These are phyloP conservation scores for Plasmodium gaboni DNA, from an alignment of 169 alveolate species.

Conservation along the genomic window DNA sequence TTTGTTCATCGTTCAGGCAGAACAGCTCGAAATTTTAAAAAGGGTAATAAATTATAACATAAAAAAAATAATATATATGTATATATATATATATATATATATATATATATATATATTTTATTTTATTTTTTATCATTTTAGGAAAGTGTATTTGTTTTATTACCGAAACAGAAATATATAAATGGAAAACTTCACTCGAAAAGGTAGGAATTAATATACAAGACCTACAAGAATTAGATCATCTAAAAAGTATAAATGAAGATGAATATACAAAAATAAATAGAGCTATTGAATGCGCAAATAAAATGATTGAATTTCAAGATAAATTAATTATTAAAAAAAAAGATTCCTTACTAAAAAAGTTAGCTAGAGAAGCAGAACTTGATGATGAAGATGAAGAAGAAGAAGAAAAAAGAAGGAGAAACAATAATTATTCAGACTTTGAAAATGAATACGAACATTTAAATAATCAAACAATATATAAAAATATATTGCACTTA, in stretches of 20 bases:
- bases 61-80: not conserved
- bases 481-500: constrained; percentile 21
- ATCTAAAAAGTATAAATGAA: constrained; percentile 15
- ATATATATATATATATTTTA: constrained; percentile 4
- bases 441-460: constrained; percentile 28
- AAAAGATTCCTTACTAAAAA: constrained; percentile 11
- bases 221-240: constrained; percentile 35
- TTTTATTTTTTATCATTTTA: constrained; percentile 19
- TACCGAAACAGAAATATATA: constrained; percentile 36
- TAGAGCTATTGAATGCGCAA: constrained; percentile 28
- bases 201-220: constrained; percentile 53
- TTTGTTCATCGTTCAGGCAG: constrained; percentile 96
- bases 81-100: constrained; percentile 4
- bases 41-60: constrained; percentile 81
- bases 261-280: constrained; percentile 23
- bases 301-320: constrained; percentile 48
- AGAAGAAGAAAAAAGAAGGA: too few relatives aligned
- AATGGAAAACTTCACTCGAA: constrained; percentile 35
- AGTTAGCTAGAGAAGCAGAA: constrained; percentile 60
- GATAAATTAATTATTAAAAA: constrained; percentile 23
- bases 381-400: constrained; percentile 48
- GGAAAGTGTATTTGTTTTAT: constrained; percentile 67
- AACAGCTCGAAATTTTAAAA: constrained; percentile 94
- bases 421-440: constrained; percentile 8
- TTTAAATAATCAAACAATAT: constrained; percentile 17